These are phyloP conservation scores for Gastrodia elata DNA, from an alignment of 106 monocot genomes.

Conservation along the genomic window DNA sequence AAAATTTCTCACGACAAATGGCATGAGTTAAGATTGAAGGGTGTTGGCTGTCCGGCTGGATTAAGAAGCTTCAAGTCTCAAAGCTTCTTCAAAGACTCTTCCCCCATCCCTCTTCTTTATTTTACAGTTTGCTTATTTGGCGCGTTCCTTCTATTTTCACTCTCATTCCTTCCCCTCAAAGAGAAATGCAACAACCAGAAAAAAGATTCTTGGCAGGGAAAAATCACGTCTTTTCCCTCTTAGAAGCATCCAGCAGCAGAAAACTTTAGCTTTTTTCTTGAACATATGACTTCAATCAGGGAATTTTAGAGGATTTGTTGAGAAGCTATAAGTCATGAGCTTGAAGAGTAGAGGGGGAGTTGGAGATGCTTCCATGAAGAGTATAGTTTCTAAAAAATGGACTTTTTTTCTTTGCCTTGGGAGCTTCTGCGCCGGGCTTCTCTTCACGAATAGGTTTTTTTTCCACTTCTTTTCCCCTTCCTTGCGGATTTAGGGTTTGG, in stretches of 20 bases:
- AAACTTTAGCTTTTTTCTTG: background rate
- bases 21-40: background rate
- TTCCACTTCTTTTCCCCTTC: background rate
- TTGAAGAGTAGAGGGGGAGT: constrained; percentile 25
- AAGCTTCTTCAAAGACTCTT: too few relatives aligned
- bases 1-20: background rate
- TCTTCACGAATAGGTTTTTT: constrained; percentile 43
- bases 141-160: background rate
- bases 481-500: constrained; percentile 23
- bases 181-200: constrained; percentile 8
- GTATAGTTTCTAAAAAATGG: constrained; percentile 23
- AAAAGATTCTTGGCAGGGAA: background rate
- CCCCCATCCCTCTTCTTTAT: background rate
- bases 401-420: constrained; percentile 32
- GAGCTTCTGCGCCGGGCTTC: constrained; percentile 36
- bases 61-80: background rate
- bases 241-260: background rate
- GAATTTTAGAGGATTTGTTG: background rate
- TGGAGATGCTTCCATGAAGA: constrained; percentile 9
- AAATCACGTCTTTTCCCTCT: background rate
- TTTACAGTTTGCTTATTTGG: constrained; percentile 4
- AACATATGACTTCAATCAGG: background rate
- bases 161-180: constrained; percentile 11
- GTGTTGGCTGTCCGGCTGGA: too few relatives aligned
- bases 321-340: constrained; percentile 13